Evolutionary conservation across 768 basidiomycete species (phyloP).

Genomic region (Trametes coccinea): DNA sequence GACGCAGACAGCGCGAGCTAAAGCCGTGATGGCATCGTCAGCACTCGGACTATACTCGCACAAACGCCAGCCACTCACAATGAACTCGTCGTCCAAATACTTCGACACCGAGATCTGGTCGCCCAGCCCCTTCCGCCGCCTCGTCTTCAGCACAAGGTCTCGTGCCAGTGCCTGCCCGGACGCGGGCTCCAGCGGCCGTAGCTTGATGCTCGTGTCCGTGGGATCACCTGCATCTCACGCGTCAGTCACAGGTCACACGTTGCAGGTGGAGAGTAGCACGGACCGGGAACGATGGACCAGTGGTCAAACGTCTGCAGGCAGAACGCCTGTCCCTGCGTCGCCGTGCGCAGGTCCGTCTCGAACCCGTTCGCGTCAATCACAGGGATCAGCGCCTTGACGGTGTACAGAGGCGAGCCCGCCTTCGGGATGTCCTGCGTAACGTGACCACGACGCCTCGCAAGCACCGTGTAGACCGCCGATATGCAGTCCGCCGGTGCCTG

Average conservation of each 20-base stretch:
- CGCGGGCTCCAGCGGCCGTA: slow-evolving; percentile 94
- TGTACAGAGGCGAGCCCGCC: slow-evolving; percentile 96
- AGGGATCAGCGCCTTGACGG: slow-evolving; percentile 96
- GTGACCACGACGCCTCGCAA: slow-evolving; percentile 98
- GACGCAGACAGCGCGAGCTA: slow-evolving; percentile 92
- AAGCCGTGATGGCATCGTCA: slow-evolving; percentile 19
- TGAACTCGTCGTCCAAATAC: slow-evolving; percentile 96
- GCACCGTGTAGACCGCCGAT: slow-evolving; percentile 96
- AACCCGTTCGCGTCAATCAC: slow-evolving; percentile 99
- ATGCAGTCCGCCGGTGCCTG: slow-evolving; percentile 99
- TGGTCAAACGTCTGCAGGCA: slow-evolving; percentile 97
- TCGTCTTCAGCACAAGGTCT: slow-evolving; percentile 94
- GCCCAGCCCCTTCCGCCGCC: slow-evolving; percentile 92
- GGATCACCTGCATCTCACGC: slow-evolving; percentile 72
- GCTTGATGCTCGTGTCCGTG: slow-evolving; percentile 94
- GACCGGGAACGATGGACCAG: slow-evolving; percentile 98
- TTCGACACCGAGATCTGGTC: slow-evolving; percentile 98
- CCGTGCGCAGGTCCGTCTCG: slow-evolving; percentile 95
- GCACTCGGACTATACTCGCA: neutral
- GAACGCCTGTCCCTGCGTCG: slow-evolving; percentile 99
- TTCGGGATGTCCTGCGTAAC: slow-evolving; percentile 98
- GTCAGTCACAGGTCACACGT: slow-evolving; percentile 21
- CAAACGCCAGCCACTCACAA: slow-evolving; percentile 50
- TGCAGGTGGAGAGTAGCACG: slow-evolving; percentile 29
- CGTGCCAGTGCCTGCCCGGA: slow-evolving; percentile 93